Percentiles rank a stretch among this genome's conserved stretches.
These are phyloP conservation scores for Zangia roseola DNA, from an alignment of 768 basidiomycete genomes.

Conservation along the genomic window DNA sequence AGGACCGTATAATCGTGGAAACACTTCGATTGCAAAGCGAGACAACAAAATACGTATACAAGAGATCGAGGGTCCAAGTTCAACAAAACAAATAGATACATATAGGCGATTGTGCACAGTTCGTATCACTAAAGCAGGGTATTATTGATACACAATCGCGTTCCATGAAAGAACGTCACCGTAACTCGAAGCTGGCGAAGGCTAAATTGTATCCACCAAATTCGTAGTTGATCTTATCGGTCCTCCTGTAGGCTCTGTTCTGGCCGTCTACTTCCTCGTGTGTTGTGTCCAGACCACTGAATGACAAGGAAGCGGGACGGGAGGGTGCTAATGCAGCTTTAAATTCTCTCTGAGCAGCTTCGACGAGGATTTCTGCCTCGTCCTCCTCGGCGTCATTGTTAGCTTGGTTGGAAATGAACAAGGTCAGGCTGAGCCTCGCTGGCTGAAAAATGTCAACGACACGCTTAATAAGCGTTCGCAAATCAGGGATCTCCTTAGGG, in stretches of 20 bases:
- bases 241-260: conserved; percentile 62
- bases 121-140: conserved; percentile 22
- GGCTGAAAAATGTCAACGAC: conserved; percentile 95
- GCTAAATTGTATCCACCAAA: conserved; percentile 91
- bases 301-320: conserved; percentile 25
- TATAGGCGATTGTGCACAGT: conserved; percentile 9
- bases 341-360: conserved; percentile 74
- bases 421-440: conserved; percentile 75
- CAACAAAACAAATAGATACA: conserved; percentile 19
- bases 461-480: conserved; percentile 78
- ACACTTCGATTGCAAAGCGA: conserved; percentile 17
- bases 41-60: conserved; percentile 18
- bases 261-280: conserved; percentile 16
- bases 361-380: conserved; percentile 54
- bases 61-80: conserved; percentile 3
- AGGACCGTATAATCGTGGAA: neutral
- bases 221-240: conserved; percentile 98
- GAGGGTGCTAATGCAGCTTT: conserved; percentile 53
- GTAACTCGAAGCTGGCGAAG: conserved; percentile 80
- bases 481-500: conserved; percentile 58
- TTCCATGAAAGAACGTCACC: conserved; percentile 24
- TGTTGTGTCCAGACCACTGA: conserved; percentile 15
- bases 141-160: conserved; percentile 16
- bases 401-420: conserved; percentile 80
- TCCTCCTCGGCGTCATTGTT: conserved; percentile 43